A percentile compares a stretch with the other conserved stretches of the same genome.
Conservation (phyloP, 1,284 basidiomycete species). For the Puccinia polysora region DNA sequence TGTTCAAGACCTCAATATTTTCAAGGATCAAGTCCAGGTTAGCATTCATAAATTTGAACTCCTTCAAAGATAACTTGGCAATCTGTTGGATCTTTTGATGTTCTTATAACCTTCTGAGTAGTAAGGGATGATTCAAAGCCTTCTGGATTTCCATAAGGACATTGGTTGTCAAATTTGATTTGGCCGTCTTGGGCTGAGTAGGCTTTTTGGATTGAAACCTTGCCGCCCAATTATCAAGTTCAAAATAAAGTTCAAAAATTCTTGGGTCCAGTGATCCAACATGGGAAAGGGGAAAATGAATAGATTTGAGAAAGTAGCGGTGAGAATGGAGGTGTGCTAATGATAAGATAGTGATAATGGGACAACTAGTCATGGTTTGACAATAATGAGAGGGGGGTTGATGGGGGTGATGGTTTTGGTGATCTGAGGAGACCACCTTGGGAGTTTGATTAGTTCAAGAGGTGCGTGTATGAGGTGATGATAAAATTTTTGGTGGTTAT, state of each 20-base stretch:
- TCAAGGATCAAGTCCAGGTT: slow-evolving; percentile 65
- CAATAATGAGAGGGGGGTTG: too few relatives aligned
- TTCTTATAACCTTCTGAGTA: slow-evolving; percentile 80
- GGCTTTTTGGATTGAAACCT: slow-evolving; percentile 8
- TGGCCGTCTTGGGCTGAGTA: slow-evolving; percentile 46
- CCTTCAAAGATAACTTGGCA: slow-evolving; percentile 77
- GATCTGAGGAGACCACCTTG: too few relatives aligned
- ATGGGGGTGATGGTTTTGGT: too few relatives aligned
- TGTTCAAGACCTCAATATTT: slow-evolving; percentile 73
- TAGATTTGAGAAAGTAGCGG: too few relatives aligned
- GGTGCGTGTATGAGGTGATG: too few relatives aligned
- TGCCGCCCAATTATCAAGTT: slow-evolving; percentile 58
- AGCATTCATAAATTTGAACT: slow-evolving; percentile 79
- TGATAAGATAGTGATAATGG: too few relatives aligned
- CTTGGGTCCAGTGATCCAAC: slow-evolving; percentile 95
- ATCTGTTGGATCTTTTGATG: slow-evolving; percentile 70
- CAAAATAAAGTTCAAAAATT: slow-evolving; percentile 86
- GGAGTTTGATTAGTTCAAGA: too few relatives aligned
- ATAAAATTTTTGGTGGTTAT: too few relatives aligned
- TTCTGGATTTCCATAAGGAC: slow-evolving; percentile 95
- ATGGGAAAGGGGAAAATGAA: slow-evolving; percentile 94
- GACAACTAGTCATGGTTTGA: too few relatives aligned
- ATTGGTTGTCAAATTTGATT: slow-evolving; percentile 59
- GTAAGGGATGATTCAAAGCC: slow-evolving; percentile 90
- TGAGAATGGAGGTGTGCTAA: too few relatives aligned